These are phyloP conservation scores for Rubia peregrina DNA, from an alignment of 305 asterid species.

Conservation along the genomic window DNA sequence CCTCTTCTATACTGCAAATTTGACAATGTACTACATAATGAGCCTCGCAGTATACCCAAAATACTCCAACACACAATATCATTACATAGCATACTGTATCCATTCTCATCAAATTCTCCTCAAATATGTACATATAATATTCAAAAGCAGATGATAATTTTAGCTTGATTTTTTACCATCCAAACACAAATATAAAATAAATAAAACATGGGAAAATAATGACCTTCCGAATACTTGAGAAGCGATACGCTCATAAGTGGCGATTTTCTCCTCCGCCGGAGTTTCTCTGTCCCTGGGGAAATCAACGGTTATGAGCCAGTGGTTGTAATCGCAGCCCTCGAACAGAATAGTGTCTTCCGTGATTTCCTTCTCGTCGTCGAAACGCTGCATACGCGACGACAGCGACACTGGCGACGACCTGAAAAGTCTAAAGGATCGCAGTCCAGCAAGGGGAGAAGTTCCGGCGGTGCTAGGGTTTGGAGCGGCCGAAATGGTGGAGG, in stretches of 20 bases:
- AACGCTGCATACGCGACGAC: slow-evolving; percentile 32
- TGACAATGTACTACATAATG: neutral
- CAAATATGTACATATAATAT: neutral
- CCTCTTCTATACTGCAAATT: slow-evolving; percentile 73
- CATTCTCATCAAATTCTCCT: neutral
- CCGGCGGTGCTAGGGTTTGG: neutral
- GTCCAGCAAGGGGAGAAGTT: slow-evolving; percentile 1
- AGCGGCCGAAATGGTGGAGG: slow-evolving; percentile 18
- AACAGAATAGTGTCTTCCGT: slow-evolving; percentile 76
- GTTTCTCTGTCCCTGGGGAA: slow-evolving; percentile 52
- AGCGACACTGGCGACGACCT: slow-evolving; percentile 34
- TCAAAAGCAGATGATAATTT: neutral
- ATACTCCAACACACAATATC: neutral
- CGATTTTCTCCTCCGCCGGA: slow-evolving; percentile 64
- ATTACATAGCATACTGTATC: neutral
- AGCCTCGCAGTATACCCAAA: neutral
- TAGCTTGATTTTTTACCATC: neutral
- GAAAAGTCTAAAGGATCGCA: slow-evolving; percentile 22
- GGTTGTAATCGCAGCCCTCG: slow-evolving; percentile 96
- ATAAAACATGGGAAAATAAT: neutral
- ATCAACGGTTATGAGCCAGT: slow-evolving; percentile 85
- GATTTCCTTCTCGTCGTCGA: slow-evolving; percentile 47
- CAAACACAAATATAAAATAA: neutral
- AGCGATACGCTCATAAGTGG: slow-evolving; percentile 61
- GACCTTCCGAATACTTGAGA: slow-evolving; percentile 89